Evolutionary conservation across 2,329 filamentous ascomycete species (phyloP).

Genomic region (Mycosphaerella sp.): DNA sequence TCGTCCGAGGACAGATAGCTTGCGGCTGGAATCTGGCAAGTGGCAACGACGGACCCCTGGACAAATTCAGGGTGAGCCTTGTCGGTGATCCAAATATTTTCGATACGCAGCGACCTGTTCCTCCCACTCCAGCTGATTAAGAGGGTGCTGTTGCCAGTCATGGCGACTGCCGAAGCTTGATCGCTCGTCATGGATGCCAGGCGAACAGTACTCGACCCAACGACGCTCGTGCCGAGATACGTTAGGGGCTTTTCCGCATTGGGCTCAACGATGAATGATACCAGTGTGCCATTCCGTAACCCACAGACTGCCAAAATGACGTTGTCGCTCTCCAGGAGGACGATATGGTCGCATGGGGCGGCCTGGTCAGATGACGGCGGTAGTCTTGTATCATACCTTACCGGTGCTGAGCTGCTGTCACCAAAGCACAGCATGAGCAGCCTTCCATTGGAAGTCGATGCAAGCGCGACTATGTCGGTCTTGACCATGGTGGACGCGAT

Average conservation of each 20-base stretch:
- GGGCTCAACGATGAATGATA: conserved; percentile 14
- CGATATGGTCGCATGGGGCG: conserved; percentile 25
- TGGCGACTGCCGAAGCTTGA: conserved; percentile 20
- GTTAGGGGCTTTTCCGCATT: conserved; percentile 3
- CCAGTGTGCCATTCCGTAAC: conserved; percentile 28
- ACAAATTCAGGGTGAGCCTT: conserved; percentile 23
- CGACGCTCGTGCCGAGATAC: conserved; percentile 9
- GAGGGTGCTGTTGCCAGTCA: conserved; percentile 24
- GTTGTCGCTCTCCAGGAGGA: conserved; percentile 13
- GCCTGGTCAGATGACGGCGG: not conserved
- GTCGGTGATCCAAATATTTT: conserved; percentile 29
- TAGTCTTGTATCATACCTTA: conserved; percentile 5
- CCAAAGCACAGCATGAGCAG: conserved; percentile 10
- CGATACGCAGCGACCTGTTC: conserved; percentile 12
- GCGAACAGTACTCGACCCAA: conserved; percentile 28
- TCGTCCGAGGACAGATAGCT: conserved; percentile 16
- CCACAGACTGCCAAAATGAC: conserved; percentile 24
- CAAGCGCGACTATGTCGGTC: conserved; percentile 8
- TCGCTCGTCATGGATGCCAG: conserved; percentile 15
- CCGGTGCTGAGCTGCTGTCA: not conserved
- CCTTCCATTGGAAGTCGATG: conserved; percentile 13
- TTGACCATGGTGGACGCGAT: conserved; percentile 12
- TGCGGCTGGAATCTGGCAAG: conserved; percentile 22
- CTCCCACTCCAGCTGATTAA: conserved; percentile 23
- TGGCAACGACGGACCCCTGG: conserved; percentile 23